Evolutionary conservation across 148 eudicot species (phyloP), one percentile per base, ranked within the genome.

Genomic region (Fagopyrum homotropicum): DNA sequence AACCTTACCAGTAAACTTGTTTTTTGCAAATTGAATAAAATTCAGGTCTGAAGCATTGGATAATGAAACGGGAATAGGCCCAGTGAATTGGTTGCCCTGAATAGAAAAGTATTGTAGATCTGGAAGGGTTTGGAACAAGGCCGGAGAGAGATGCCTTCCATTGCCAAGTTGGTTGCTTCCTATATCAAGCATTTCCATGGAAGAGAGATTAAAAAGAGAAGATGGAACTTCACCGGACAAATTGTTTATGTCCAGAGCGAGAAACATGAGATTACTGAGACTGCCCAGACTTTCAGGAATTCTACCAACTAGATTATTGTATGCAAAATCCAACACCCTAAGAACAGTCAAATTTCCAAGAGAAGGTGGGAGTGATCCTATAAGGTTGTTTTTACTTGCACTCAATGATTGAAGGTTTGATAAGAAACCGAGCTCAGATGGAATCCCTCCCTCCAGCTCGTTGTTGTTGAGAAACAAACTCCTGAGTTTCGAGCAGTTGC

Each of bases 121-220:
- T 7, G 79, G 84, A 43, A 82, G 79, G n/a, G 26, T 72, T 63
- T 12, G 52, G 8, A 73, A 73, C 0, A 79, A 4, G 57, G 73
- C 46, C 11, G 74, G 59, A 19, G 81, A 81, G 29, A 82, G 77
- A 2, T 26, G 57, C 44, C 84, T 80, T 68, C 63, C 40, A 35
- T 35, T 35, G 40, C 40, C 74, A 22, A 82, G 75, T 7, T 35
- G 44, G 64, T 79, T 82, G 8, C 19, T 12, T 64, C 73, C 77
- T 2, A 82, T 15, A 43, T 43, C 73, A 15, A 82, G 47, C 0
- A 0, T 1, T 6, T 10, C 30, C 45, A 82, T 46, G 9, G 15
- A 22, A 14, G 84, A 75, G 43, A 75, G 79, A 56, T 82, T 82
- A 29, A 51, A 82, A 8, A 81, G 69, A 1, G 81, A 75, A 51